Conservation (phyloP, 768 basidiomycete species). For the Xanthoconium stramineum region DNA sequence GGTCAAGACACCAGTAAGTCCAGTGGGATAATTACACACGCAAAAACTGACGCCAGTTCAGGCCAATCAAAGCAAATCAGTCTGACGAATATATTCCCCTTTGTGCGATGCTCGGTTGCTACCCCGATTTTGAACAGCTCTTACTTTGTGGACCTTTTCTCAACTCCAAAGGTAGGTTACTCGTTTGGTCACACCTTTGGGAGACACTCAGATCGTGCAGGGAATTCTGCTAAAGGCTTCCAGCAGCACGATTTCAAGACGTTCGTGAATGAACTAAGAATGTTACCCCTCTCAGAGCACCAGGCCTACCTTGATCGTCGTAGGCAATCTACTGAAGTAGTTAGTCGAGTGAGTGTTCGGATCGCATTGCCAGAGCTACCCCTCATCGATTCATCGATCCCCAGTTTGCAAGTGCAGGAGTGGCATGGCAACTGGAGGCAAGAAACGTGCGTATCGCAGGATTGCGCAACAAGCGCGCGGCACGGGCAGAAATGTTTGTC, state of each 20-base stretch:
- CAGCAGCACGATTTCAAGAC: slow-evolving; percentile 16
- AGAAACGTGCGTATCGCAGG: slow-evolving; percentile 18
- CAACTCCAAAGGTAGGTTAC: slow-evolving; percentile 18
- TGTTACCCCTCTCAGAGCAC: slow-evolving; percentile 13
- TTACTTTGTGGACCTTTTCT: slow-evolving; percentile 28
- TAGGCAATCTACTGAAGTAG: slow-evolving; percentile 6
- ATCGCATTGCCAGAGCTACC: not conserved
- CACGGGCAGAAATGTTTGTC: slow-evolving; percentile 27
- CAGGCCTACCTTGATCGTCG: slow-evolving; percentile 18
- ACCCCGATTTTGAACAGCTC: slow-evolving; percentile 18
- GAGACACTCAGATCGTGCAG: slow-evolving; percentile 12
- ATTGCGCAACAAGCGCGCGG: slow-evolving; percentile 24
- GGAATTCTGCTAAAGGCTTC: slow-evolving; percentile 20
- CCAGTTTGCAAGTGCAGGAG: slow-evolving; percentile 26
- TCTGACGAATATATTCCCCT: slow-evolving; percentile 4
- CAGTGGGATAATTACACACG: not conserved
- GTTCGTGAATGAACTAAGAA: slow-evolving; percentile 13
- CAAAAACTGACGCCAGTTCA: not conserved
- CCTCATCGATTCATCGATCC: slow-evolving; percentile 18
- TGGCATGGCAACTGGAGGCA: slow-evolving; percentile 23
- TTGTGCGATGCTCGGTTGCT: slow-evolving; percentile 8
- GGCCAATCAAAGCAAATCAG: slow-evolving; percentile 19
- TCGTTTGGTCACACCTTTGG: not conserved
- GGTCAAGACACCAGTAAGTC: slow-evolving; percentile 24
- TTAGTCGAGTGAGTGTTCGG: slow-evolving; percentile 10